Conservation (phyloP, 176 grass and related monocot species). For the Aegilops sharonensis region DNA sequence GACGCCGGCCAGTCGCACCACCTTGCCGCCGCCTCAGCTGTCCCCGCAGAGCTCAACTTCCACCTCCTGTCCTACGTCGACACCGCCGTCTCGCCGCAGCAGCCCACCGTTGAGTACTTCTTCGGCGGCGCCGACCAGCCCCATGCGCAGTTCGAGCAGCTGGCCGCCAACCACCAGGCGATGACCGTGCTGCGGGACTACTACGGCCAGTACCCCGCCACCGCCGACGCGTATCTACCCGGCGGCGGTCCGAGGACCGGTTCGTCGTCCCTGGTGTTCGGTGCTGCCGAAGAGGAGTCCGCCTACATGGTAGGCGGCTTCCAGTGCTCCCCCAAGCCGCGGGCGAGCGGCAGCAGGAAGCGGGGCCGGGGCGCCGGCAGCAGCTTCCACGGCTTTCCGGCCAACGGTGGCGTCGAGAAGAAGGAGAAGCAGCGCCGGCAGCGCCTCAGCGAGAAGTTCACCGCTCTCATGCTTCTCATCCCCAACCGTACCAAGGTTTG, state of each 20-base stretch:
- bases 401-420: slow-evolving; percentile 49
- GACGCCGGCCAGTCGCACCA: slow-evolving; percentile 37
- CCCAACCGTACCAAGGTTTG: slow-evolving; percentile 71
- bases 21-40: background rate
- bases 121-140: slow-evolving; percentile 28
- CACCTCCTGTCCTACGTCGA: slow-evolving; percentile 45
- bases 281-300: slow-evolving; percentile 30
- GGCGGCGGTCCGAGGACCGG: slow-evolving; percentile 11
- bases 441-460: slow-evolving; percentile 64
- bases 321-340: slow-evolving; percentile 26
- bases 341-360: slow-evolving; percentile 39
- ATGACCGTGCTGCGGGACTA: slow-evolving; percentile 47
- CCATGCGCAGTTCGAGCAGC: slow-evolving; percentile 33
- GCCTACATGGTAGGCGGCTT: slow-evolving; percentile 34
- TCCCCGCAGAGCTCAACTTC: slow-evolving; percentile 44
- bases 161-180: slow-evolving; percentile 22
- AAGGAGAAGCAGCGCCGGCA: slow-evolving; percentile 85
- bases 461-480: slow-evolving; percentile 60
- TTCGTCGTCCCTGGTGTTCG: slow-evolving; percentile 47
- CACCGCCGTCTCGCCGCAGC: slow-evolving; percentile 17
- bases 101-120: slow-evolving; percentile 49
- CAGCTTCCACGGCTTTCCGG: slow-evolving; percentile 14
- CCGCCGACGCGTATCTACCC: slow-evolving; percentile 29
- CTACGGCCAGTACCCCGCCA: slow-evolving; percentile 31
- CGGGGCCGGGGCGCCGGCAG: slow-evolving; percentile 15